These are phyloP conservation scores for Asterionellopsis glacialis DNA, from an alignment of 108 stramenopile genomes.

Conservation along the genomic window DNA sequence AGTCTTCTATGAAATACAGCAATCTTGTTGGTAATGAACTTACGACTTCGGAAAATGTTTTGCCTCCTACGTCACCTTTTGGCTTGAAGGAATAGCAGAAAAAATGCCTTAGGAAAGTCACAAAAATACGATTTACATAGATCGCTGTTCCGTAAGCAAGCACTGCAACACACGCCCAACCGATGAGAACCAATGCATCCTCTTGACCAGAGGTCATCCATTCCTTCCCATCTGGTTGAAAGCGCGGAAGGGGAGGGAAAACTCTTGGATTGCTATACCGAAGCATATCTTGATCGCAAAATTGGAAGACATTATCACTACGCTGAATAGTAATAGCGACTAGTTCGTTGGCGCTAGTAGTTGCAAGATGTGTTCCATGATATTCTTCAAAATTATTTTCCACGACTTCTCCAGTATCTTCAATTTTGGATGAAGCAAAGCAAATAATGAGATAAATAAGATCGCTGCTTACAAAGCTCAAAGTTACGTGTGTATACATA, in stretches of 20 bases:
- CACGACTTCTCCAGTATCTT: background rate
- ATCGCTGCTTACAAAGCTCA: too few species aligned
- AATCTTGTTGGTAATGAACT: too few species aligned
- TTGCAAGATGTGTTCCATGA: too few species aligned
- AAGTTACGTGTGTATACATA: too few species aligned
- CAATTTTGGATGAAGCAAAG: background rate
- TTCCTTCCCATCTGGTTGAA: slow-evolving; percentile 26
- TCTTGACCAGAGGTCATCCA: slow-evolving; percentile 54
- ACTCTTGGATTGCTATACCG: background rate
- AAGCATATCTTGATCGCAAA: slow-evolving; percentile 13
- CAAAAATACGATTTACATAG: background rate
- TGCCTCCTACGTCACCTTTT: background rate
- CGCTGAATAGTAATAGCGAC: background rate
- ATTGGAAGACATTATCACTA: slow-evolving; percentile 4
- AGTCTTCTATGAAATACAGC: too few species aligned
- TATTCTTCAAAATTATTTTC: too few species aligned
- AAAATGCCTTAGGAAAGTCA: background rate
- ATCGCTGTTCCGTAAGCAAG: background rate
- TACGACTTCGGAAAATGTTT: background rate
- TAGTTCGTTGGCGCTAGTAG: too few species aligned
- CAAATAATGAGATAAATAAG: slow-evolving; percentile 6
- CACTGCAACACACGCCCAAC: slow-evolving; percentile 9
- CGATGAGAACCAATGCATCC: background rate
- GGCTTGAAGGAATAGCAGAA: background rate
- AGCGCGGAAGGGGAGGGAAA: slow-evolving; percentile 23